Evolutionary conservation across 495 filamentous ascomycete genomes (phyloP).

Genomic region (Lasiosphaeria miniovina): DNA sequence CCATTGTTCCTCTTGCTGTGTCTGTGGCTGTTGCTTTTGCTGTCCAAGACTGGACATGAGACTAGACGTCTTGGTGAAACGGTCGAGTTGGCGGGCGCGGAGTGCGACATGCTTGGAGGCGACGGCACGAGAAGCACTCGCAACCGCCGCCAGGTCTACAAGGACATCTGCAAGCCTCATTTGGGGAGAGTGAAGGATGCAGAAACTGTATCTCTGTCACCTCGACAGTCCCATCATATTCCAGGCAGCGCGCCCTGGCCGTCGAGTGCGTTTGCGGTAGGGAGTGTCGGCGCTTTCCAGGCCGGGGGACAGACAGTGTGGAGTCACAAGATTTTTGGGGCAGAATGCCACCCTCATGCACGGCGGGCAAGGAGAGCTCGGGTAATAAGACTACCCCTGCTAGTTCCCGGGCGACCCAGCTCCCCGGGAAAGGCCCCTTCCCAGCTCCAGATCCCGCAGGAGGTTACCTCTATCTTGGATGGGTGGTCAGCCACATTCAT

Average conservation of each 20-base stretch:
- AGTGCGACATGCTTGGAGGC: constrained; percentile 77
- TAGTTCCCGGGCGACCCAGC: neutral
- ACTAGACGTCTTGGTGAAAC: constrained; percentile 73
- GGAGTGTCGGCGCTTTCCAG: neutral
- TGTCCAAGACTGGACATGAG: constrained; percentile 57
- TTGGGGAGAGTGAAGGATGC: neutral
- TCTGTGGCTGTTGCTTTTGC: constrained; percentile 4
- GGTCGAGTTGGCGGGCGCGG: constrained; percentile 71
- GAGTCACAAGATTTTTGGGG: neutral
- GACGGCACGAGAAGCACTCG: constrained; percentile 73
- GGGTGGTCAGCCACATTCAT: no score
- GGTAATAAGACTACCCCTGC: neutral
- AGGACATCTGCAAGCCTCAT: constrained; percentile 55
- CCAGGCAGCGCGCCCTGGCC: neutral
- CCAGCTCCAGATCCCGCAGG: neutral
- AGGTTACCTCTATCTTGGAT: no score
- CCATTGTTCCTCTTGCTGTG: neutral
- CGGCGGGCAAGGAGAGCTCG: no score
- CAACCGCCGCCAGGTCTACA: constrained; percentile 74
- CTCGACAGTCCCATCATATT: neutral
- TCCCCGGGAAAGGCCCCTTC: neutral
- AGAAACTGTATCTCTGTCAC: neutral
- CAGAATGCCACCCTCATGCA: no score
- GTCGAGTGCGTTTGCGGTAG: neutral
- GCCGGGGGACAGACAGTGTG: neutral